phyloP scores from a whole-genome alignment of 257 asterid genomes.

The Gentiana straminea region DNA sequence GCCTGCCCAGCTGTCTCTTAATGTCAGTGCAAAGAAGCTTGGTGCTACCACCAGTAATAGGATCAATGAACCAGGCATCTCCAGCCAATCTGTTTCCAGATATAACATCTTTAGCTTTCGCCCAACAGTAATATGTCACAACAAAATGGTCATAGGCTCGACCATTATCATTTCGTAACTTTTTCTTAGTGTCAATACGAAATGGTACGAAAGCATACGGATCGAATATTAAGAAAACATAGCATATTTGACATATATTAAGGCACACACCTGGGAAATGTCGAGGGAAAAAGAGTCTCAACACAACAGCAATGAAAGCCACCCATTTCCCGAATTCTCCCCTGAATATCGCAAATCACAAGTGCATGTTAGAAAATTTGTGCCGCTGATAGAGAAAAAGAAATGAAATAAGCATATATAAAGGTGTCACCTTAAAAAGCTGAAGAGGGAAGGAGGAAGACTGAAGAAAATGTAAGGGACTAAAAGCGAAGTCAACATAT shows the following conservation, averaged over 20 bases:
- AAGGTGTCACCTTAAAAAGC: conserved; percentile 50
- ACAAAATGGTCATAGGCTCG: too few species aligned
- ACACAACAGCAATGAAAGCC: conserved; percentile 69
- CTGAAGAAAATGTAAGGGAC: conserved; percentile 86
- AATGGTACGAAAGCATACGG: too few species aligned
- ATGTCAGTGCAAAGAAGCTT: conserved; percentile 40
- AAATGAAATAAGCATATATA: conserved; percentile 12
- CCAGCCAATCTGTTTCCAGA: conserved; percentile 54
- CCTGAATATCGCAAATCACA: conserved; percentile 25
- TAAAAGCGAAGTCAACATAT: conserved; percentile 71
- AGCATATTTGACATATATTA: too few species aligned
- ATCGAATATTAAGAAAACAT: too few species aligned
- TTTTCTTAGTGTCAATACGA: too few species aligned
- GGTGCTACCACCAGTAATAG: conserved; percentile 87
- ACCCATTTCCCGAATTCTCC: conserved; percentile 92
- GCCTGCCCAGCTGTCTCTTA: conserved; percentile 59
- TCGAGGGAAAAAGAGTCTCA: conserved; percentile 89
- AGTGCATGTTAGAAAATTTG: background rate
- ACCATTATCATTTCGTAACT: too few species aligned
- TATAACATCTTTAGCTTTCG: background rate
- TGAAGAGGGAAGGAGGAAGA: conserved; percentile 58
- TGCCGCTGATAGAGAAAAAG: conserved; percentile 23
- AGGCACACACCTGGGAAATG: conserved; percentile 68
- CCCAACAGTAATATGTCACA: too few species aligned
- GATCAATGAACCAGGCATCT: conserved; percentile 89